phyloP scores from a whole-genome alignment of 495 filamentous ascomycete genomes.

The Daldinia concentrica region DNA sequence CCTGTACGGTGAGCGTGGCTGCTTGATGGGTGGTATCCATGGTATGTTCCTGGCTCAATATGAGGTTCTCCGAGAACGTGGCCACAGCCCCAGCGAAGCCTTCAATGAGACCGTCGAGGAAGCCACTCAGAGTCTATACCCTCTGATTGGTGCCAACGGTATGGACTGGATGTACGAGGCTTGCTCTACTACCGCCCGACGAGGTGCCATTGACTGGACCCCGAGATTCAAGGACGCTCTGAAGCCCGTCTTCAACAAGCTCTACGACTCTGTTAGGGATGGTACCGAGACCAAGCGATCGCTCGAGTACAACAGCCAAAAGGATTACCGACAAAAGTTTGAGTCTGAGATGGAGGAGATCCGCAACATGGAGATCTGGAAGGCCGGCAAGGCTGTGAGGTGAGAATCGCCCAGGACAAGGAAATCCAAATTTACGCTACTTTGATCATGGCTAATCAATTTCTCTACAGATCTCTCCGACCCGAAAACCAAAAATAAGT shows the following conservation, averaged over 20 bases:
- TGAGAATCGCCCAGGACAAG: conserved; percentile 50
- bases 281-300: conserved; percentile 93
- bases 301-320: conserved; percentile 93
- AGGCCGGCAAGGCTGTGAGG: conserved; percentile 95
- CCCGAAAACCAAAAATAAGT: conserved; percentile 91
- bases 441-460: conserved; percentile 25
- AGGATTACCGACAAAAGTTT: conserved; percentile 94
- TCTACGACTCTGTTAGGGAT: conserved; percentile 89
- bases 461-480: conserved; percentile 71
- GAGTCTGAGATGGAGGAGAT: conserved; percentile 98
- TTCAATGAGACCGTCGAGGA: conserved; percentile 99
- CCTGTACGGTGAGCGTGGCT: conserved; percentile 99
- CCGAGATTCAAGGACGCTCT: conserved; percentile 91
- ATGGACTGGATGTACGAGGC: conserved; percentile 99
- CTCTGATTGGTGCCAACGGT: conserved; percentile 92
- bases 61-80: conserved; percentile 98
- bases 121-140: conserved; percentile 97
- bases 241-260: conserved; percentile 97
- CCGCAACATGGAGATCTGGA: conserved; percentile 96
- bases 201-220: conserved; percentile 99
- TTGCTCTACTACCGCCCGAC: conserved; percentile 97
- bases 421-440: background rate
- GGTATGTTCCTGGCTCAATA: conserved; percentile 99
- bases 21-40: conserved; percentile 99
- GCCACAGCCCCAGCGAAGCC: conserved; percentile 96